Conservation (phyloP, 345 rosid species). For the Stellera chamaejasme region DNA sequence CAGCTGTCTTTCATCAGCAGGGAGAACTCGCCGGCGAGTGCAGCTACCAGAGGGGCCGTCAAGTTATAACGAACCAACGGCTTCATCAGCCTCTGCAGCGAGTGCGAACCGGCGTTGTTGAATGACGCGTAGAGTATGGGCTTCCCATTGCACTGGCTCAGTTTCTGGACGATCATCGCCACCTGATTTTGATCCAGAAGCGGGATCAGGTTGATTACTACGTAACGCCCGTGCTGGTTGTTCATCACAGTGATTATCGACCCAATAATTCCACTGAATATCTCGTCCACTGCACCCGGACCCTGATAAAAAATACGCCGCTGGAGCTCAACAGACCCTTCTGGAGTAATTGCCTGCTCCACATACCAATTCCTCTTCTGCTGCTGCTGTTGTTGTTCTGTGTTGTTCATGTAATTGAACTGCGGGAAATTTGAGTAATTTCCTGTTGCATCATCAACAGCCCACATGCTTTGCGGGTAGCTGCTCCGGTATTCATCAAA, state of each 20-base stretch:
- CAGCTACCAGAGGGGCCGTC: background rate
- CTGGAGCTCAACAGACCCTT: background rate
- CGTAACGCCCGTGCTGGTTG: background rate
- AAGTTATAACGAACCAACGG: background rate
- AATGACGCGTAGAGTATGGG: background rate
- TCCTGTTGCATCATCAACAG: too few species aligned
- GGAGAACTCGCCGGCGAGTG: background rate
- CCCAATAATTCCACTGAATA: constrained; percentile 2
- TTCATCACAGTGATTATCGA: constrained; percentile 3
- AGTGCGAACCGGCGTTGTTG: background rate
- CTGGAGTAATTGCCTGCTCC: background rate
- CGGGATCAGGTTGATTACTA: background rate
- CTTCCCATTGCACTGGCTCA: background rate
- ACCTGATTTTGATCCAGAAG: background rate
- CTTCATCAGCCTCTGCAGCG: constrained; percentile 1
- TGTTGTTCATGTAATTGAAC: too few species aligned
- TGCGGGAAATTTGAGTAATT: too few species aligned
- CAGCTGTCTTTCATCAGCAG: background rate
- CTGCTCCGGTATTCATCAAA: too few species aligned
- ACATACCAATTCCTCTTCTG: background rate
- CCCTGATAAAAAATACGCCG: background rate
- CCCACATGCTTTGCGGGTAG: too few species aligned
- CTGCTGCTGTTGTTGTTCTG: too few species aligned
- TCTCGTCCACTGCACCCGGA: background rate
- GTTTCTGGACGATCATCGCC: background rate